Conservation (phyloP, 139 green algal species). For the Coccomyxa sp. region DNA sequence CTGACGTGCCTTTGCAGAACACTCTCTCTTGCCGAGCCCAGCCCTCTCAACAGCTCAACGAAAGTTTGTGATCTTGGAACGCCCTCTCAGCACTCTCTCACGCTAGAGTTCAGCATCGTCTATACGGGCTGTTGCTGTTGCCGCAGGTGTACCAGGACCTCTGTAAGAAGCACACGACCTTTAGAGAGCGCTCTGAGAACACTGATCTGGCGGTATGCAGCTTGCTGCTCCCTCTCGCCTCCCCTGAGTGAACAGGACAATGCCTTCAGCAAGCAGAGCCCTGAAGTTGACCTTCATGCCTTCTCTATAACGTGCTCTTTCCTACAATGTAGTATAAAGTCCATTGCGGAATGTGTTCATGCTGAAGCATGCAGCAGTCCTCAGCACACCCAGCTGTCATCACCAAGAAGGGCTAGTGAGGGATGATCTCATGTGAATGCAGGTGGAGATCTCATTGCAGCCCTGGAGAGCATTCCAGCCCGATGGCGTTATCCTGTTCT, state of each 20-base stretch:
- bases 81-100: not conserved
- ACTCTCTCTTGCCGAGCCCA: not conserved
- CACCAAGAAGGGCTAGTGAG: not conserved
- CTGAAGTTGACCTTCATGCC: not conserved
- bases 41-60: not conserved
- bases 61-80: not conserved
- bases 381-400: not conserved
- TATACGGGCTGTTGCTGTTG: not conserved
- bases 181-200: conserved; percentile 88
- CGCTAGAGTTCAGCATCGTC: not conserved
- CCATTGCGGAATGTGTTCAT: too few relatives aligned
- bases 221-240: too few relatives aligned
- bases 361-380: too few relatives aligned
- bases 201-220: conserved; percentile 84
- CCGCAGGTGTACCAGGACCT: conserved; percentile 88
- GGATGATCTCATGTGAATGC: conserved; percentile 5
- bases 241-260: too few relatives aligned
- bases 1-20: not conserved
- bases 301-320: not conserved
- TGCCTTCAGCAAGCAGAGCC: too few relatives aligned
- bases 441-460: conserved; percentile 90
- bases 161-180: conserved; percentile 88
- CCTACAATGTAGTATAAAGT: not conserved
- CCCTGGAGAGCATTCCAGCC: conserved; percentile 90
- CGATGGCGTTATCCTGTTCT: conserved; percentile 95